Conservation (phyloP, 306 rosid species). For the Pueraria montana region DNA sequence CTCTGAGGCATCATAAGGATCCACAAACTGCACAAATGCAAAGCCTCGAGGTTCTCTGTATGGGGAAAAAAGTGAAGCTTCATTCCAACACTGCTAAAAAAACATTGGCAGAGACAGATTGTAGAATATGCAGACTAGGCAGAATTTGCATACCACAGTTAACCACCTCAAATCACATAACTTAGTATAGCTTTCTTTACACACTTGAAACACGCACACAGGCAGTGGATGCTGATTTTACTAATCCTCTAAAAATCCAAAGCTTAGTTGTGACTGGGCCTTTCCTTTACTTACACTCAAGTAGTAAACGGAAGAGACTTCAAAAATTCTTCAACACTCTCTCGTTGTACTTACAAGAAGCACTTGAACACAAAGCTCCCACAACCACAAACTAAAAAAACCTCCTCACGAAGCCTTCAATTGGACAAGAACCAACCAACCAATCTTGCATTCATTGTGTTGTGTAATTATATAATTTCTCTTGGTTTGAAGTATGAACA, state of each 20-base stretch:
- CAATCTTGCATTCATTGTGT: constrained; percentile 71
- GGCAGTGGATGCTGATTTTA: constrained; percentile 67
- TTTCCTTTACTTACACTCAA: constrained; percentile 76
- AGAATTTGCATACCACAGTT: constrained; percentile 53
- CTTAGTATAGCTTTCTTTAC: constrained; percentile 62
- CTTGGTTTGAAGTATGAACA: constrained; percentile 67
- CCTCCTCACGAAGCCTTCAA: constrained; percentile 71
- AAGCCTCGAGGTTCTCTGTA: constrained; percentile 98
- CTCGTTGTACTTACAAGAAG: constrained; percentile 64
- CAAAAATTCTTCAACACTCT: constrained; percentile 82
- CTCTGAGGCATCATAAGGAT: constrained; percentile 91
- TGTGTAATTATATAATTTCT: constrained; percentile 75
- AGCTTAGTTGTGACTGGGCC: constrained; percentile 67
- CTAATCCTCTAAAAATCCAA: constrained; percentile 66
- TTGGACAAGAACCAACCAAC: constrained; percentile 59
- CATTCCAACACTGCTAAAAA: constrained; percentile 49
- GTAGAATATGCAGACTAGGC: constrained; percentile 53
- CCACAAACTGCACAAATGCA: constrained; percentile 98
- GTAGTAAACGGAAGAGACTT: constrained; percentile 86
- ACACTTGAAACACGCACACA: constrained; percentile 53
- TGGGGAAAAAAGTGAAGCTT: constrained; percentile 47
- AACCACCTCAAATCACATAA: constrained; percentile 59
- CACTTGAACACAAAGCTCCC: constrained; percentile 82
- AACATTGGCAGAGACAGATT: constrained; percentile 45
- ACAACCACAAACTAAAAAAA: constrained; percentile 71